phyloP scores from a whole-genome alignment of 2,329 filamentous ascomycete species.

The Akanthomyces muscarius region DNA sequence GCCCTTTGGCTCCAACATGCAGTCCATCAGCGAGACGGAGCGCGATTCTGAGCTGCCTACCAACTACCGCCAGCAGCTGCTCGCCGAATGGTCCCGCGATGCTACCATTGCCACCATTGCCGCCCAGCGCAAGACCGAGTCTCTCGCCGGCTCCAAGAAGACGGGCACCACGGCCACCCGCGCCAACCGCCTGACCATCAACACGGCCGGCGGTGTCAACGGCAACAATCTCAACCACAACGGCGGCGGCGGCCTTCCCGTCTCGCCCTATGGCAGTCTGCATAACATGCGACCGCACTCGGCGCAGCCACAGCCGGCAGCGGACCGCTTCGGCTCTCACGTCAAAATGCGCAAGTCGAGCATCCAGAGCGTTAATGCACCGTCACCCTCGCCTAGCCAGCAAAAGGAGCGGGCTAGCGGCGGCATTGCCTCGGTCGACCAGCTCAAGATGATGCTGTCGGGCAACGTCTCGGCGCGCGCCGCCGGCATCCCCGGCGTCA shows the following conservation, averaged over 20 bases:
- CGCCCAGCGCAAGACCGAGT: conserved; percentile 66
- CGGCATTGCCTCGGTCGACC: conserved; percentile 58
- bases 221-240: conserved; percentile 31
- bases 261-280: conserved; percentile 48
- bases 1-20: conserved; percentile 55
- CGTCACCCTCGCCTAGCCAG: conserved; percentile 26
- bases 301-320: conserved; percentile 34
- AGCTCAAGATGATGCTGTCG: conserved; percentile 58
- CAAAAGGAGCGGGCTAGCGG: conserved; percentile 38
- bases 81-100: conserved; percentile 76
- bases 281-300: conserved; percentile 49
- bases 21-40: conserved; percentile 34
- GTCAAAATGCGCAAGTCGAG: conserved; percentile 51
- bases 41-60: conserved; percentile 57
- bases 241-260: conserved; percentile 30
- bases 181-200: conserved; percentile 56
- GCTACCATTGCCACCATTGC: conserved; percentile 64
- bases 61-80: conserved; percentile 69
- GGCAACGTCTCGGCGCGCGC: conserved; percentile 44
- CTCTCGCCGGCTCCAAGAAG: conserved; percentile 70
- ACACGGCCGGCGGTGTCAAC: conserved; percentile 34
- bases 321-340: conserved; percentile 30
- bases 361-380: conserved; percentile 42
- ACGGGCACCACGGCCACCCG: conserved; percentile 53
- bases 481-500: conserved; percentile 33